Evolutionary conservation across 768 basidiomycete genomes (phyloP), one percentile per base, ranked within the genome.

Genomic region (Coprinellus aureogranulatus): DNA sequence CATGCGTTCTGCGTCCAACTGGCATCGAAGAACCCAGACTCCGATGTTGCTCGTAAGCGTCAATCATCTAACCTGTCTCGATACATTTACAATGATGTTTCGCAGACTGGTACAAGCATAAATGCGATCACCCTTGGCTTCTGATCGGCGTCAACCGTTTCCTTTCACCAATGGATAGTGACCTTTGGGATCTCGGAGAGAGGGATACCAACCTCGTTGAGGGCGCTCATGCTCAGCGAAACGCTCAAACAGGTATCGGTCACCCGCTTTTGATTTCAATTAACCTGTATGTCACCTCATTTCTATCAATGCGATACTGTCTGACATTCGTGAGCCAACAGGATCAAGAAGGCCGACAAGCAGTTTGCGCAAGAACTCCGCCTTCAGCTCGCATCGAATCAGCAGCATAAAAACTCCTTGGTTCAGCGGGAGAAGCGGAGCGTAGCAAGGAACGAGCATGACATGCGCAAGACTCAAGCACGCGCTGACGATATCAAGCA

Each of bases 131-230:
- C 39, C 59, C 61, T 20, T 66, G 61, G 61, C 51, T 58, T 25
- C 60, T 66, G 0, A 59, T 57, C 1, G 59, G 63, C 0, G 51
- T 65, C 51, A 68, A 68, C 40, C 20, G 40, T 10, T 61, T 55
- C 37, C 57, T 65, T 0, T 66, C 65, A 12, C 59, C 53, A 8
- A 64, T 66, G 56, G 3, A n/a, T 0, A 14, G 16, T 4, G 52
- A 46, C 1, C 55, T 56, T 47, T 64, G 62, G 60, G 56, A 62
- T 18, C 34, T 62, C 8, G 64, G 61, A 2, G 62, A 60, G 0
- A 55, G 58, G n/a, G 57, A 66, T 28, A 57, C 64, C 10, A 67
- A 68, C 28, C 46, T 64, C 44, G 64, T 46, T 14, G 67, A 66
- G 44, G 48, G 47, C 9, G 61, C 60, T 0, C 65, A 66, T 41